Evolutionary conservation across 2,329 filamentous ascomycete genomes (phyloP).

Genomic region (Corinectria fuckeliana): DNA sequence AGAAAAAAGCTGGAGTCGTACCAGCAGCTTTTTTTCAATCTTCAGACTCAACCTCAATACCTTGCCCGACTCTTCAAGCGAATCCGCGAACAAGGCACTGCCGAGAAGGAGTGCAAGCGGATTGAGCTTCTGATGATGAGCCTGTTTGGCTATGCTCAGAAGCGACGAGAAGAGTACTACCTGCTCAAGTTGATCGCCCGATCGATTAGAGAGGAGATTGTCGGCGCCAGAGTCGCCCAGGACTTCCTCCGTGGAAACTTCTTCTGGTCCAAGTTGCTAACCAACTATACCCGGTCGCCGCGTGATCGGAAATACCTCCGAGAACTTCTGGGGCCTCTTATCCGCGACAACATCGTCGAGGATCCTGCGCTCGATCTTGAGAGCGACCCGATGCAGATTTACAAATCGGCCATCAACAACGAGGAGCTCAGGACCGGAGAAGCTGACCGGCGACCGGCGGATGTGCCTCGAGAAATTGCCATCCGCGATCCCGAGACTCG

Average conservation of each 20-base stretch:
- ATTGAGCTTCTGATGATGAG: slow-evolving; percentile 96
- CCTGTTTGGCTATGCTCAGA: slow-evolving; percentile 95
- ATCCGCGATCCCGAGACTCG: slow-evolving; percentile 94
- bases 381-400: slow-evolving; percentile 97
- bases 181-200: slow-evolving; percentile 85
- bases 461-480: slow-evolving; percentile 90
- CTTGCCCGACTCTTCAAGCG: slow-evolving; percentile 86
- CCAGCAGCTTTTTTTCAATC: slow-evolving; percentile 95
- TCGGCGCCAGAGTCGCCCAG: slow-evolving; percentile 73
- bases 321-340: slow-evolving; percentile 81
- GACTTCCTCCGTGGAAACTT: slow-evolving; percentile 90
- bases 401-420: slow-evolving; percentile 93
- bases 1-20: slow-evolving; percentile 95
- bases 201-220: slow-evolving; percentile 86
- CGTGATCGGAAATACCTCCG: slow-evolving; percentile 91
- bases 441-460: slow-evolving; percentile 79
- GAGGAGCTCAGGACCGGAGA: slow-evolving; percentile 92
- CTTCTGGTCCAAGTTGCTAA: slow-evolving; percentile 89
- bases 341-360: slow-evolving; percentile 91
- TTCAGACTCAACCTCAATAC: slow-evolving; percentile 96
- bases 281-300: slow-evolving; percentile 88
- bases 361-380: slow-evolving; percentile 91
- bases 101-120: slow-evolving; percentile 91
- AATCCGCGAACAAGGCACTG: slow-evolving; percentile 80
- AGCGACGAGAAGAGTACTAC: slow-evolving; percentile 96